Evolutionary conservation across 1,284 basidiomycete species (phyloP).

Genomic region (Exobasidium rhododendri): DNA sequence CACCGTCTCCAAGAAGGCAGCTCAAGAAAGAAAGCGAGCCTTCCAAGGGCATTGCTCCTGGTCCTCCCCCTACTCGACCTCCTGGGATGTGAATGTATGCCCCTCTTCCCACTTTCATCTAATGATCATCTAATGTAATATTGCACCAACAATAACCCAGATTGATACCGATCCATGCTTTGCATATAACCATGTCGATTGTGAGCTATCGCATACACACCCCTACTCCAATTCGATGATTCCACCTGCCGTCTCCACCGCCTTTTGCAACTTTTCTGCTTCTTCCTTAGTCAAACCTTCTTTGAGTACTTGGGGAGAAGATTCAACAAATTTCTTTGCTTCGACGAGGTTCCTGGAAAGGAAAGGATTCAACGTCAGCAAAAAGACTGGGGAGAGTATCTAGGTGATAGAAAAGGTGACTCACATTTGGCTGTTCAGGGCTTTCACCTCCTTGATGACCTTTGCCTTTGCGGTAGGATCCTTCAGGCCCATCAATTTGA

Average conservation of each 20-base stretch:
- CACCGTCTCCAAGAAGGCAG: neutral
- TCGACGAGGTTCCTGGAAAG: conserved; percentile 51
- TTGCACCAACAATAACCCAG: neutral
- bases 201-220: neutral
- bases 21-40: neutral
- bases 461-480: conserved; percentile 70
- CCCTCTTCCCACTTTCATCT: neutral
- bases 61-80: conserved; percentile 19
- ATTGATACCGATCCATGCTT: neutral
- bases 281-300: conserved; percentile 81
- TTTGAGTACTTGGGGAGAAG: conserved; percentile 87
- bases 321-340: conserved; percentile 99
- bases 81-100: conserved; percentile 23
- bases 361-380: conserved; percentile 1
- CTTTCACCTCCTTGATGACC: conserved; percentile 97
- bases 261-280: conserved; percentile 74
- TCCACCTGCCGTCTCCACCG: conserved; percentile 84
- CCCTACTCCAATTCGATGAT: conserved; percentile 64
- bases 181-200: neutral
- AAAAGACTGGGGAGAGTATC: neutral
- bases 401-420: too few relatives aligned
- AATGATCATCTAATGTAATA: neutral
- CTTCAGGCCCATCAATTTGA: conserved; percentile 61
- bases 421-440: conserved; percentile 55
- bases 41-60: conserved; percentile 17